Evolutionary conservation across 1,139 yeast species (phyloP), one percentile per base, ranked within the genome.

Genomic region (Pichia sp.): DNA sequence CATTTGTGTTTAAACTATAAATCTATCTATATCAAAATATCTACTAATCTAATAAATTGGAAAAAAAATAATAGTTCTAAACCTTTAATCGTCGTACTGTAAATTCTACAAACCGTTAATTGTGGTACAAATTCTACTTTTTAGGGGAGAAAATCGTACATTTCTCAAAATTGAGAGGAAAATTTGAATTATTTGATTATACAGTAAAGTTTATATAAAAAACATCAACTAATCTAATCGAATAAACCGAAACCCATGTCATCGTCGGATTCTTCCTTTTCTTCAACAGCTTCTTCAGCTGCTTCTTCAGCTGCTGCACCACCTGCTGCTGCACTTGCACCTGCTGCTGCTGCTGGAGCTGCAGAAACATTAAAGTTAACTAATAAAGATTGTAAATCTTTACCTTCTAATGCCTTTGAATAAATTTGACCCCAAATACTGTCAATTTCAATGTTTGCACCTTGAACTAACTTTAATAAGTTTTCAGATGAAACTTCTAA

Each of bases 201-300:
- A 39, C 33, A 28, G n/a, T 31, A 30, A 18, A 30, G 14, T 18
- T 30, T 30, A 30, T 30, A 30, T 8, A 30, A 18, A 10, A 24
- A 14, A 6, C 14, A 17, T 17, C 21, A 40, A 38, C 39, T 37
- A 44, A 37, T 44, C 68, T 80, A 81, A 72, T 81, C 88, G 74
- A 80, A 80, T 69, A 80, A 77, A 72, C 88, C 88, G 81, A 80
- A 78, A 59, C 86, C 88, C 88, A 80, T 79, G 70, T 48, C 52
- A 43, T 45, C 52, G 58, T 74, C 80, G 62, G 78, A 82, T 58
- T 72, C 71, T 64, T 73, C 79, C 66, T 74, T 77, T 57, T 71
- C 72, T 59, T 70, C 78, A 53, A 67, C 77, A 59, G 68, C 80
- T 63, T 73, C 74, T 54, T 68, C 77, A 59, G 69, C 74, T 58